Evolutionary conservation across 163 green algal species (phyloP), one percentile per base, ranked within the genome.

Genomic region (Chloromonas sp.): DNA sequence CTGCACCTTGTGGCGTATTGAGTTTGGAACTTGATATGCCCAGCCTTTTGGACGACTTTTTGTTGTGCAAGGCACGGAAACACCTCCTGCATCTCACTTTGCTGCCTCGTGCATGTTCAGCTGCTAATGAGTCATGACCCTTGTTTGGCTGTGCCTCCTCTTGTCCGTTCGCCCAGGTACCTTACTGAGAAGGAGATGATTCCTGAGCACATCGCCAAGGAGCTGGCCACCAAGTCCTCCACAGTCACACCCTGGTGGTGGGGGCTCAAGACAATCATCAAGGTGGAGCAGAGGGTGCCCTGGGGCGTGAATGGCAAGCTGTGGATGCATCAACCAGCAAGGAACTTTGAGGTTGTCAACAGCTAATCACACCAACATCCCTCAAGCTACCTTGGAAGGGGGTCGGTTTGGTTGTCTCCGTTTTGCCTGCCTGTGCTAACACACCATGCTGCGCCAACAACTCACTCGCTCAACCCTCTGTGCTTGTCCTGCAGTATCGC

Each of bases 221-320:
- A 93, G 86, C 88, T 94, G 36, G 81, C 83, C 1, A 88, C 89
- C 1, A 86, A 60, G 3, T 80, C 59, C 1, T 87, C 82, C 79
- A 95, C 92, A 3, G 88, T 89, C 57, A 94, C 92, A 13, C 90
- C 92, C 2, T 91, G 89, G 84, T 95, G 92, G 92, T 94, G 90
- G 89, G 91, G 84, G 66, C 86, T 94, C 57, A 84, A 78, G 83
- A 93, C 87, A 57, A 79, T 95, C 0, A 82, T 95, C 84, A 93
- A 92, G 89, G 87, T 92, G 84, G 58, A 36, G 36, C 36, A 36
- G 36, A 36, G 36, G 36, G 36, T 36, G 36, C 36, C 36, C 36
- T 36, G 36, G 36, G 36, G 36, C 36, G 36, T 36, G 36, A 36
- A 36, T 36, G 36, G 36, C 36, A 36, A 36, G 36, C 36, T 36